Evolutionary conservation across 1,284 basidiomycete genomes (phyloP), one percentile per base, ranked within the genome.

Genomic region (Quambalaria eucalypti): DNA sequence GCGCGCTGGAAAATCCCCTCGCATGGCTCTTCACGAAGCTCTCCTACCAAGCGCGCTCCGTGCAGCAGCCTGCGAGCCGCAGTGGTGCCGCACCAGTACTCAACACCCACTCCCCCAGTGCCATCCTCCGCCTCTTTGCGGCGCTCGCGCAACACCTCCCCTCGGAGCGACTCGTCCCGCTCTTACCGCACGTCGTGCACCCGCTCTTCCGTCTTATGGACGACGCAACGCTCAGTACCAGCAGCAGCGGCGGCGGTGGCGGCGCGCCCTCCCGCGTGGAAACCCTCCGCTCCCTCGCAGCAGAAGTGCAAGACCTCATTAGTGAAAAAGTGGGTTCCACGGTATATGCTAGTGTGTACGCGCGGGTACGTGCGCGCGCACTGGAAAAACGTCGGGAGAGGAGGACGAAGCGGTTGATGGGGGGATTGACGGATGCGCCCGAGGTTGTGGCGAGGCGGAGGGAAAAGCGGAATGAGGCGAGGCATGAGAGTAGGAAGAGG

Each of bases 1-100:
- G n/a, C n/a, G n/a, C n/a, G n/a, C 48, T 62, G n/a, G 74, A 76
- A 6, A 84, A 87, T 64, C 86, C 85, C 0, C 79, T 97, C 1
- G 83, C 87, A 0, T 97, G 92, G 90, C 78, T 97, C 39, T 96
- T 96, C 80, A 90, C 90, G 19, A 87, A 88, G 64, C 79, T 97
- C 42, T 96, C 92, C 0, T 93, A 88, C 77, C 86, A 93, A 73
- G 83, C 87, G 14, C 76, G 80, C 30, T 49, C 28, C 39, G 48
- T 52, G 25, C 36, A 9, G 23, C 28, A 19, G 25, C 44, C 25
- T 28, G 9, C 25, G 12, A 29, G 9, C 46, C n/a, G n/a, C n/a
- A n/a, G n/a, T n/a, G 12, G 38, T 19, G 9, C 9, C 40, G 8
- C 25, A 23, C 10, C 40, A n/a, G 28, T 21, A 23, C 14, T 5